A percentile compares a stretch with the other conserved stretches of the same genome.
Conservation (phyloP, 2,329 filamentous ascomycete genomes). For the Aspergillus sp. region DNA sequence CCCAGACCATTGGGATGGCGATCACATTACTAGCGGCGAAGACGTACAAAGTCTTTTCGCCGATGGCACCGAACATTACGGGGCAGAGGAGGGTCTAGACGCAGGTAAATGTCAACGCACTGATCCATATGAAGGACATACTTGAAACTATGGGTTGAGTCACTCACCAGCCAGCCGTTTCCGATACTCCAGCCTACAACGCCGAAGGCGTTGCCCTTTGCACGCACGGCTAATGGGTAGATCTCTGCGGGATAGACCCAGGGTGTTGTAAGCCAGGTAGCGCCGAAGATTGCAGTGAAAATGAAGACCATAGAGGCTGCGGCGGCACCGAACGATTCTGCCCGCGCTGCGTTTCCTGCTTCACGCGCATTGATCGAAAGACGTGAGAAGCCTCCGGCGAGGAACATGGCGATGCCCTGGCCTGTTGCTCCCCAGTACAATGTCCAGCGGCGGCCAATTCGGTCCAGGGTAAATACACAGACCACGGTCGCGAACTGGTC, state of each 20-base stretch:
- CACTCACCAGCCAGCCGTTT: constrained; percentile 62
- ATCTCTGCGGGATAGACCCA: constrained; percentile 72
- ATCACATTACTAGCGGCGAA: constrained; percentile 68
- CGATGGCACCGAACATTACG: constrained; percentile 63
- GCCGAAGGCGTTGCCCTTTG: constrained; percentile 74
- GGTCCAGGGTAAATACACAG: constrained; percentile 68
- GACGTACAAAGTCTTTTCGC: constrained; percentile 71
- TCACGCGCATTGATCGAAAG: constrained; percentile 52
- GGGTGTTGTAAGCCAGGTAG: constrained; percentile 61
- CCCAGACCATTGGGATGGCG: constrained; percentile 69
- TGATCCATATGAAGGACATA: too few relatives aligned
- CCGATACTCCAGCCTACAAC: constrained; percentile 76
- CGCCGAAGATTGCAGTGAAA: constrained; percentile 65
- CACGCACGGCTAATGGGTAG: constrained; percentile 68
- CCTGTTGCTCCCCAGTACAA: constrained; percentile 67
- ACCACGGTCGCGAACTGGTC: constrained; percentile 64
- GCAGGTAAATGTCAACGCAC: too few relatives aligned
- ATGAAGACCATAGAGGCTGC: constrained; percentile 71
- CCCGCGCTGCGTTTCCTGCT: constrained; percentile 47
- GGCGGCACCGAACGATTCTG: constrained; percentile 59
- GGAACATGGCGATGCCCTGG: constrained; percentile 67
- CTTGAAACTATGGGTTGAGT: background rate
- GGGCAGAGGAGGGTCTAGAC: constrained; percentile 52
- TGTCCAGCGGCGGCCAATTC: constrained; percentile 68
- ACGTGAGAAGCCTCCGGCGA: constrained; percentile 63